These are phyloP conservation scores for Mycena floridula DNA, from an alignment of 768 basidiomycete species.

Conservation along the genomic window DNA sequence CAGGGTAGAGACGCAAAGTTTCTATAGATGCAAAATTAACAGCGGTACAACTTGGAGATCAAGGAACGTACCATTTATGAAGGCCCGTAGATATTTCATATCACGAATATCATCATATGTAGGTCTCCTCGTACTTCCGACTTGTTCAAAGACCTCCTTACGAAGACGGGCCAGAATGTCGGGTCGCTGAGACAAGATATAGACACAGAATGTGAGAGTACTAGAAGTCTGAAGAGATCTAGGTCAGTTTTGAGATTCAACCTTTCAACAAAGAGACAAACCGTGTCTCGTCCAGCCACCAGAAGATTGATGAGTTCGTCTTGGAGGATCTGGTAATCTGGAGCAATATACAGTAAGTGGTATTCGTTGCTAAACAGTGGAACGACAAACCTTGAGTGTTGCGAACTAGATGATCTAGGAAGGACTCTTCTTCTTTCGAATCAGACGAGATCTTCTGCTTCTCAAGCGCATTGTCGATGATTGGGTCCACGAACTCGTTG, in stretches of 20 bases:
- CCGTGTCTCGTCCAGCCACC: constrained; percentile 41
- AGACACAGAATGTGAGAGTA: constrained; percentile 46
- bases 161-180: constrained; percentile 38
- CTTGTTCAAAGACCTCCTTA: constrained; percentile 38
- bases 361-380: not conserved
- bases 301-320: constrained; percentile 41
- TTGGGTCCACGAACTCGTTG: constrained; percentile 45
- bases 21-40: constrained; percentile 23
- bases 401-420: constrained; percentile 49
- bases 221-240: constrained; percentile 32
- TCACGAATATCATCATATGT: constrained; percentile 50
- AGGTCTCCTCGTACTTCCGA: constrained; percentile 38
- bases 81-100: constrained; percentile 54
- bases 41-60: constrained; percentile 6
- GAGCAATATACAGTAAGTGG: not conserved
- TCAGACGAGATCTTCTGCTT: constrained; percentile 15
- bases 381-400: constrained; percentile 40
- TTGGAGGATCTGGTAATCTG: constrained; percentile 34
- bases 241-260: not conserved
- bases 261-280: constrained; percentile 9
- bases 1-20: constrained; percentile 45
- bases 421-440: constrained; percentile 34
- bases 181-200: constrained; percentile 50
- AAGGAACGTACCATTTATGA: constrained; percentile 39
- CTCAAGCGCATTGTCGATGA: constrained; percentile 40